Conservation (phyloP, 805 yeast species). For the Metschnikowia shivogae region DNA sequence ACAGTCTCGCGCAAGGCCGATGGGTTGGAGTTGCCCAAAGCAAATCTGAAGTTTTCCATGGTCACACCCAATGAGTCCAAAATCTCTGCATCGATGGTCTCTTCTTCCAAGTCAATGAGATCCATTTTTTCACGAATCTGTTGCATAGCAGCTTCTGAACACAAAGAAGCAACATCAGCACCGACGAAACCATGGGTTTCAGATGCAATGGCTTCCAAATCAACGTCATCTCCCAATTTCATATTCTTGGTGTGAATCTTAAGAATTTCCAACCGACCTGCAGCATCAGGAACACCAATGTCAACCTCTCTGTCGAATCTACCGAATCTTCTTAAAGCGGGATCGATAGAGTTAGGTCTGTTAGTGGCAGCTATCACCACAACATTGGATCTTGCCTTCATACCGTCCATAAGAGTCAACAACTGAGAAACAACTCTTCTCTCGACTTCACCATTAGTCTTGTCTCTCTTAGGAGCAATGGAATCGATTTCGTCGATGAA, state of each 20-base stretch:
- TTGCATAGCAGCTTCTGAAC: conserved; percentile 99
- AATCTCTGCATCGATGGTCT: conserved; percentile 95
- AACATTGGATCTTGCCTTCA: conserved; percentile 98
- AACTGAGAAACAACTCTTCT: conserved; percentile 98
- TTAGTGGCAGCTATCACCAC: conserved; percentile 98
- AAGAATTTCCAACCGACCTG: conserved; percentile 94
- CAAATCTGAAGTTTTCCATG: conserved; percentile 98
- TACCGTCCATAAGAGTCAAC: conserved; percentile 98
- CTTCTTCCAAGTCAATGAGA: conserved; percentile 91
- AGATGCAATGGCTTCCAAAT: conserved; percentile 89
- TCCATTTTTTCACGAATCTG: conserved; percentile 99
- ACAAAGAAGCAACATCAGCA: conserved; percentile 95
- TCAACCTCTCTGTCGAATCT: conserved; percentile 85
- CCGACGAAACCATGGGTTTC: conserved; percentile 99
- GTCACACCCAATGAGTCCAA: conserved; percentile 96
- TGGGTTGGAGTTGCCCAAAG: conserved; percentile 96
- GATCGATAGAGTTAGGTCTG: conserved; percentile 82
- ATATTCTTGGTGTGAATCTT: conserved; percentile 98
- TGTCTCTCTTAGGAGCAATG: conserved; percentile 99
- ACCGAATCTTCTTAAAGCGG: conserved; percentile 81
- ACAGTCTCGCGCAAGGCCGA: conserved; percentile 99
- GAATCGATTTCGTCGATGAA: conserved; percentile 98
- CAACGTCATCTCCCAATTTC: conserved; percentile 94
- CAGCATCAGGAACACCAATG: conserved; percentile 94
- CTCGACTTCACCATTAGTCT: conserved; percentile 99